phyloP scores from a whole-genome alignment of 1,284 basidiomycete species.

The Crocinoboletus sp. region DNA sequence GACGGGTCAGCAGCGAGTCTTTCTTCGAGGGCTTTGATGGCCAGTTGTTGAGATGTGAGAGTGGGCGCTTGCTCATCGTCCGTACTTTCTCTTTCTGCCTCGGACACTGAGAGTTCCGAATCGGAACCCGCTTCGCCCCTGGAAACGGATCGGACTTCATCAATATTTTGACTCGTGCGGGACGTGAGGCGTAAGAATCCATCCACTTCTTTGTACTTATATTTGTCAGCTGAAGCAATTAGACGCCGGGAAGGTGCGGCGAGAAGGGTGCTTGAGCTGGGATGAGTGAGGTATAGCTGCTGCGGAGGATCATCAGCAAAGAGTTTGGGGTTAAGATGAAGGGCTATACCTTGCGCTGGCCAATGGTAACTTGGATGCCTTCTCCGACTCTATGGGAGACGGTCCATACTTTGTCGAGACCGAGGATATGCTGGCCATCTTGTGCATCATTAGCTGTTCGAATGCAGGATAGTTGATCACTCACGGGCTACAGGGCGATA shows the following conservation, averaged over 20 bases:
- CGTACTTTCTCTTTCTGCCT: conserved; percentile 32
- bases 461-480: conserved; percentile 17
- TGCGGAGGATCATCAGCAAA: conserved; percentile 25
- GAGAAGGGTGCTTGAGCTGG: conserved; percentile 48
- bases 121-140: conserved; percentile 32
- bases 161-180: conserved; percentile 29
- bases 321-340: conserved; percentile 1
- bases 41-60: conserved; percentile 53
- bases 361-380: conserved; percentile 57
- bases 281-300: conserved; percentile 55
- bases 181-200: conserved; percentile 60
- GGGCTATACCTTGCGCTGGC: conserved; percentile 44
- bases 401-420: conserved; percentile 46
- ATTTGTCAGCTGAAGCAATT: conserved; percentile 32
- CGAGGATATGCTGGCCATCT: conserved; percentile 65
- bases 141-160: conserved; percentile 46
- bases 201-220: conserved; percentile 56
- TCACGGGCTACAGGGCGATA: conserved; percentile 58
- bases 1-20: conserved; percentile 47
- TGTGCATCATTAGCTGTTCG: conserved; percentile 49
- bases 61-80: conserved; percentile 32
- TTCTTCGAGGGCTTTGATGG: conserved; percentile 55
- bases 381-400: conserved; percentile 47
- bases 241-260: conserved; percentile 45
- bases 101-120: conserved; percentile 43